phyloP scores from a whole-genome alignment of 2,329 filamentous ascomycete species.

The Alternaria angustiovoidea region DNA sequence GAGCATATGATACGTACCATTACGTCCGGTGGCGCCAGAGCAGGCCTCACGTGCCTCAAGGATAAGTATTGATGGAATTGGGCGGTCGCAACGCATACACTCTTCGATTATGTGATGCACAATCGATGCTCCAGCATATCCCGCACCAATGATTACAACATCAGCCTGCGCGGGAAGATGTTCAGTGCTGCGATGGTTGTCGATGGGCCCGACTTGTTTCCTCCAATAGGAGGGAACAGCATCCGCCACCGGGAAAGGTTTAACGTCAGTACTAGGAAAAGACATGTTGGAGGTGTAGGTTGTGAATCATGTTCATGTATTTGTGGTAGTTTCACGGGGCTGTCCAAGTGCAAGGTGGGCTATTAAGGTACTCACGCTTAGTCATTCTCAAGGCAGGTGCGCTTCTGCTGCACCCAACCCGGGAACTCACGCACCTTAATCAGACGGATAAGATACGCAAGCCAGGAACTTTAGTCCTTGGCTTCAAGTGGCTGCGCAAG shows the following conservation, averaged over 20 bases:
- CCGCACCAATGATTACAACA: constrained; percentile 23
- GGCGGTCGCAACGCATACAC: not conserved
- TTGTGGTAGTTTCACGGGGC: not conserved
- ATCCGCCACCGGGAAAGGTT: constrained; percentile 16
- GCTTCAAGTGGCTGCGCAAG: not conserved
- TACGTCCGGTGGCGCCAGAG: constrained; percentile 63
- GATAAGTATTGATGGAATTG: constrained; percentile 23
- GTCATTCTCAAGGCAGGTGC: not conserved
- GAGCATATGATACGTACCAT: constrained; percentile 51
- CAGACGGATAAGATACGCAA: not conserved
- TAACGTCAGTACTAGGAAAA: not conserved
- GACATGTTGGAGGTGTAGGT: not conserved
- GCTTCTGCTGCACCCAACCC: not conserved
- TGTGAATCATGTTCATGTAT: not conserved
- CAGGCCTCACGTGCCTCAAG: constrained; percentile 62
- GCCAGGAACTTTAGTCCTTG: not conserved
- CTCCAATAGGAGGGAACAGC: constrained; percentile 18
- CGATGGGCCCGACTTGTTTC: constrained; percentile 12
- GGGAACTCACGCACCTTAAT: not conserved
- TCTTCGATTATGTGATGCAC: constrained; percentile 21
- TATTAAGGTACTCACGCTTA: constrained; percentile 4
- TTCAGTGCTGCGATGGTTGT: constrained; percentile 22
- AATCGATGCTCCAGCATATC: constrained; percentile 22
- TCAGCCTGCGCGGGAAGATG: constrained; percentile 8
- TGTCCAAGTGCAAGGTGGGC: not conserved